Evolutionary conservation across 305 asterid species (phyloP), one percentile per base, ranked within the genome.

Genomic region (Caryopteris hybrid): DNA sequence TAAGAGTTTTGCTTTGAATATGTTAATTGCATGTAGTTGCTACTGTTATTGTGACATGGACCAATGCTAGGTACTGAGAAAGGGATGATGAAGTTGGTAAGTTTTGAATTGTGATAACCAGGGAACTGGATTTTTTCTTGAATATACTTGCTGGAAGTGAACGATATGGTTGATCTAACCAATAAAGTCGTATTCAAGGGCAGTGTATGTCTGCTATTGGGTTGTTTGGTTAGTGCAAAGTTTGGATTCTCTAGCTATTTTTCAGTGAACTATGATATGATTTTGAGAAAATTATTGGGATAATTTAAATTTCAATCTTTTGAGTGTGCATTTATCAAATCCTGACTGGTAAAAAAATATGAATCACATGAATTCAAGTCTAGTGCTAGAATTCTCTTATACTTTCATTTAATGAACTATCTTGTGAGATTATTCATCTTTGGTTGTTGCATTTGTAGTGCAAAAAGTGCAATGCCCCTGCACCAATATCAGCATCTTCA

Each of bases 391-490:
- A 4, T 33, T 58, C 17, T 73, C 41, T 10, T 63, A 22, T 18
- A 39, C 12, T 74, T 36, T 39, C 25, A 14, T 46, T 48, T 25
- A 22, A 27, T 36, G 39, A 29, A 39, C 65, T 65, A 36, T 39
- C 17, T 66, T 61, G 18, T 36, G 16, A 68, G 50, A 21, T 58
- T 50, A 42, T 63, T 57, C 52, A 71, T 78, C 80, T 86, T 25
- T 68, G 36, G 13, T 54, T 47, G 69, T 73, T 66, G 61, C 70
- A 71, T 52, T 69, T 86, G 80, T 65, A 92, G 96, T 92, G 96
- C 81, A 92, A 89, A 81, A 87, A 88, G 73, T 92, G 98, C 85
- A 82, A 77, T 81, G 83, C 89, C 70, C 75, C 85, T 61, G 70
- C 78, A 71, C 84, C 87, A 42, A 74, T 73, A 51, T 78, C 79